Conservation (phyloP, 2,329 filamentous ascomycete species). For the Teratosphaeria gauchensis region DNA sequence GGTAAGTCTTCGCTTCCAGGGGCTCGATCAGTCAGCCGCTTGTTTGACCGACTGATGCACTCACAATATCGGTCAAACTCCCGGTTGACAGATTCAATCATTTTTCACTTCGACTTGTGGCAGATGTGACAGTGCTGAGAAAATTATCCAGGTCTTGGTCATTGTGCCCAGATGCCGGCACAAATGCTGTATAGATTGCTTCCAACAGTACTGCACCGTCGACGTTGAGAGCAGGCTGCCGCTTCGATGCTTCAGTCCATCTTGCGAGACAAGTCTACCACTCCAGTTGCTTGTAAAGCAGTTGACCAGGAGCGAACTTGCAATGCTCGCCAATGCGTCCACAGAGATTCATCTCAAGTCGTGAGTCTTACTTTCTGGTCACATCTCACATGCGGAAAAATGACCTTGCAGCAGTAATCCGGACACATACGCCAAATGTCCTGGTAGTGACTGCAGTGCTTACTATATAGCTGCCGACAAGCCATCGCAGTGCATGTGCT, state of each 20-base stretch:
- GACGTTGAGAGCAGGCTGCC: conserved; percentile 1
- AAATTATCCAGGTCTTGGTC: neutral
- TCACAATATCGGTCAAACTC: neutral
- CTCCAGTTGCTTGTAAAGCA: neutral
- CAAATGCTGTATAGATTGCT: conserved; percentile 5
- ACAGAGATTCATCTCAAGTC: neutral
- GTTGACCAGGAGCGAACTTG: neutral
- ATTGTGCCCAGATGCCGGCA: conserved; percentile 2
- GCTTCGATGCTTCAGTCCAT: conserved; percentile 1
- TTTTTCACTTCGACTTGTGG: neutral
- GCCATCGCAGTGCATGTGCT: conserved; percentile 1
- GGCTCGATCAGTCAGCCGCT: neutral
- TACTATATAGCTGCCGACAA: neutral
- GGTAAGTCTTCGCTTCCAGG: neutral
- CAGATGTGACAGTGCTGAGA: neutral
- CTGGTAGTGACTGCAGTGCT: conserved; percentile 1
- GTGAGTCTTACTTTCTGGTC: neutral
- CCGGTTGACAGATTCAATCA: neutral
- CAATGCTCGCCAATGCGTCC: neutral
- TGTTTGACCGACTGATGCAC: neutral
- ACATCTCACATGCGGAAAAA: neutral
- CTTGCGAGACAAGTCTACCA: neutral
- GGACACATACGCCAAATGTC: conserved; percentile 2
- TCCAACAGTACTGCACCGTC: conserved; percentile 2
- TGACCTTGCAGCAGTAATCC: neutral